Conservation (phyloP, 176 grass and related monocot genomes). For the Thinopyrum elongatum region DNA sequence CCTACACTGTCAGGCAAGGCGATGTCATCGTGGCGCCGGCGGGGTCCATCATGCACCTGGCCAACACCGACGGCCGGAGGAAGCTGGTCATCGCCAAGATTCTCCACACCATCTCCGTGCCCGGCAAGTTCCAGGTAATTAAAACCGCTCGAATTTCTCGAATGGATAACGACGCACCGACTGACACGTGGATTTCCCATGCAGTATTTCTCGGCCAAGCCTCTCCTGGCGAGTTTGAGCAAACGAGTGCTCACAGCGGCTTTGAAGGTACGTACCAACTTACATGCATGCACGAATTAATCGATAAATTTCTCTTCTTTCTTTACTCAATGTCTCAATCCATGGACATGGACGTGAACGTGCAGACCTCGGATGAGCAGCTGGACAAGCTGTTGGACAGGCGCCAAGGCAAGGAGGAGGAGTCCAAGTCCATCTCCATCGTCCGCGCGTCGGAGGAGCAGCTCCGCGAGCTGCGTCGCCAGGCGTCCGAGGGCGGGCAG, state of each 20-base stretch:
- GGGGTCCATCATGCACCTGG: constrained; percentile 51
- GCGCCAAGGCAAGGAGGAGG: background rate
- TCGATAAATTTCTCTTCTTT: background rate
- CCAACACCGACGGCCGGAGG: constrained; percentile 63
- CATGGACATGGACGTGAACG: too few relatives aligned
- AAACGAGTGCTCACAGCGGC: constrained; percentile 55
- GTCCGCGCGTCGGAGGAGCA: constrained; percentile 67
- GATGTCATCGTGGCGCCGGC: constrained; percentile 56
- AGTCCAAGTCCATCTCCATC: background rate
- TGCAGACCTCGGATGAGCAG: constrained; percentile 36
- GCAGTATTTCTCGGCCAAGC: constrained; percentile 66
- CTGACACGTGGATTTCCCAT: background rate
- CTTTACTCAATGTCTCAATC: too few relatives aligned
- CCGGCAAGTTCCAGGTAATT: constrained; percentile 55
- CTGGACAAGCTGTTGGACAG: constrained; percentile 41
- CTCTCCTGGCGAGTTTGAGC: constrained; percentile 53
- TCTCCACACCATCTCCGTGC: constrained; percentile 53
- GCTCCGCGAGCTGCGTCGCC: constrained; percentile 41
- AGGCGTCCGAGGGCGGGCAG: constrained; percentile 36
- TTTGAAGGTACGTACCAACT: constrained; percentile 33
- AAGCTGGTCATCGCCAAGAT: constrained; percentile 65
- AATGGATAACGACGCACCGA: background rate
- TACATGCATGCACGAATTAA: background rate
- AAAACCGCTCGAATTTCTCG: background rate
- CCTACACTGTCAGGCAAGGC: constrained; percentile 52